Evolutionary conservation across 208 protist species (phyloP).

Genomic region (Acanthamoeba sp.): DNA sequence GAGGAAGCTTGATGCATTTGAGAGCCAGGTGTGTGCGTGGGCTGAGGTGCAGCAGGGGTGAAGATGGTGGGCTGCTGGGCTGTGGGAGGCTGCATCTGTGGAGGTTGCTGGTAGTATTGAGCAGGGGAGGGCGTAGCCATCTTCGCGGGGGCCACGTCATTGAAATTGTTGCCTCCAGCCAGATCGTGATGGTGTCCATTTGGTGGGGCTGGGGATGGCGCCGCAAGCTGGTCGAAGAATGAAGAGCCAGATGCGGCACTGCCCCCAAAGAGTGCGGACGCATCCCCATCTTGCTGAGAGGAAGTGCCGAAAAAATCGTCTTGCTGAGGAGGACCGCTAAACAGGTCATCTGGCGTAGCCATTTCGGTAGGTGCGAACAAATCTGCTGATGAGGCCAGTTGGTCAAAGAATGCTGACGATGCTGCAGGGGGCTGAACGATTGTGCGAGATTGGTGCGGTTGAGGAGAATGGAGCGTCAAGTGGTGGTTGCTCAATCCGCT

Average conservation of each 20-base stretch:
- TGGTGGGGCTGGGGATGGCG: background rate
- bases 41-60: too few relatives aligned
- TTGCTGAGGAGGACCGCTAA: background rate
- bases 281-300: background rate
- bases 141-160: background rate
- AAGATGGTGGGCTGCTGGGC: too few relatives aligned
- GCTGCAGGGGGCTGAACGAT: background rate
- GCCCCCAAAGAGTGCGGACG: background rate
- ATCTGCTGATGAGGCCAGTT: background rate
- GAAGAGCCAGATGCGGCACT: background rate
- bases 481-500: background rate
- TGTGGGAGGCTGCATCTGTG: too few relatives aligned
- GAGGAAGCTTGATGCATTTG: too few relatives aligned
- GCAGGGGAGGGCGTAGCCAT: background rate
- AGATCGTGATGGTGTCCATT: background rate
- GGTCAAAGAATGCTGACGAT: background rate
- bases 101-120: background rate
- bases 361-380: background rate
- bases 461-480: background rate
- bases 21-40: too few relatives aligned
- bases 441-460: background rate
- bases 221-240: background rate
- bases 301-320: background rate
- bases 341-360: background rate
- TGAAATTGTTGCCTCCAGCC: background rate